Evolutionary conservation across 2,329 filamentous ascomycete species (phyloP), one percentile per base, ranked within the genome.

Genomic region (Trichophyton verrucosum): DNA sequence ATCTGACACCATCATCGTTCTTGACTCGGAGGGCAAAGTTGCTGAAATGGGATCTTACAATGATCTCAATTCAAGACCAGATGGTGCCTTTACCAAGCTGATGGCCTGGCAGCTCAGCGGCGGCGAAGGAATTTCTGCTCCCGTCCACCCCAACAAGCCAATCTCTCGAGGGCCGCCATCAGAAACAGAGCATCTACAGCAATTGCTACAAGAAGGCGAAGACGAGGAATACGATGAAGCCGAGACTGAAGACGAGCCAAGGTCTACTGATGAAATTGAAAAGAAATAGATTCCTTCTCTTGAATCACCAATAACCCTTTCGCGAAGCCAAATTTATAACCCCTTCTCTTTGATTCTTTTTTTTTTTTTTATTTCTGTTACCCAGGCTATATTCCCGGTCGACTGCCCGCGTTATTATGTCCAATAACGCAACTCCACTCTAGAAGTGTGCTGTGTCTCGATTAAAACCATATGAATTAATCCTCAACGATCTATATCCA

Each of bases 61-160:
- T 24, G 82, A 90, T 65, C 81, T 99, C 22, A 88, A 86, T 59
- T 79, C 82, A 3, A 84, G 89, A 62, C 81, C 82, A 15, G 78
- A 87, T 8, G 95, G 92, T 59, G 90, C 91, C 1, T 99, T 99
- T 71, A 92, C 86, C 68, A 94, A 88, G 75, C 79, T 99, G 59
- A 99, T 99, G 94, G 92, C 97, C 75, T 97, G 91, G 91, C 94
- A 99, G 76, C 88, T 97, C 84, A 94, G 82, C 68, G 92, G 91
- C 11, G 87, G 88, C 7, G 90, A 95, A 38, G 64, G 64, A 3
- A 64, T 56, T 51, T 53, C 65, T 66, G 61, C 62, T 27, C 66
- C 53, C 62, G 66, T 57, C 65, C 62, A 42, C 33, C 33, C 33
- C 59, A 30, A 13, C 49, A 30, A 53, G 22, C 61, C 58, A 24